A percentile compares a stretch with the other conserved stretches of the same genome.
Conservation (phyloP, 495 filamentous ascomycete species). For the Halenospora varia region DNA sequence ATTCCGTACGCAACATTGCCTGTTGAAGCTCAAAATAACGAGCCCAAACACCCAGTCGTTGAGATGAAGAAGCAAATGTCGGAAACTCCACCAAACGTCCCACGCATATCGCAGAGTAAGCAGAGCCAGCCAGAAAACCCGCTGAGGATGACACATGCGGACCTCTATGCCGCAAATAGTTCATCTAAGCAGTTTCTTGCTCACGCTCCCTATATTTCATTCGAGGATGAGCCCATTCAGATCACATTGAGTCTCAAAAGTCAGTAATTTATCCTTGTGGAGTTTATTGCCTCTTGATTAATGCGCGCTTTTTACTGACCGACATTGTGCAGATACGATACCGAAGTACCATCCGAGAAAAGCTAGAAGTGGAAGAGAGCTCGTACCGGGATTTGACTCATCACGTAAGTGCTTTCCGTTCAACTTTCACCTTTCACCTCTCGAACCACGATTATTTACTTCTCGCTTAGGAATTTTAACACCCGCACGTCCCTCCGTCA, state of each 20-base stretch:
- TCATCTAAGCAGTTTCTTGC: constrained; percentile 11
- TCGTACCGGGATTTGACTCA: constrained; percentile 19
- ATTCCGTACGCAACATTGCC: constrained; percentile 9
- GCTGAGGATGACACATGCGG: constrained; percentile 15
- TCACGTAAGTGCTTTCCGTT: constrained; percentile 17
- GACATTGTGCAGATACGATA: constrained; percentile 5
- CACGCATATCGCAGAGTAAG: not conserved
- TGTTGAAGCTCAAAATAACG: not conserved
- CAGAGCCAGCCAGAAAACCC: not conserved
- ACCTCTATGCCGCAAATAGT: constrained; percentile 2
- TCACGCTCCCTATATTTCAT: constrained; percentile 14
- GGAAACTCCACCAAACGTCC: not conserved
- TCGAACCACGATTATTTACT: not conserved
- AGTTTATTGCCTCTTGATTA: not conserved
- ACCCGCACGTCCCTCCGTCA: constrained; percentile 6
- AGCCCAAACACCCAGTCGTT: not conserved
- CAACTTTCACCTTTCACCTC: not conserved
- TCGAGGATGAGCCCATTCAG: constrained; percentile 13
- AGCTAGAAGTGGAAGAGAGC: constrained; percentile 16
- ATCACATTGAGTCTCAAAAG: constrained; percentile 17
- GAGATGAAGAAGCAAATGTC: constrained; percentile 1
- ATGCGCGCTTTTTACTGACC: not conserved
- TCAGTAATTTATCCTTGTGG: constrained; percentile 3
- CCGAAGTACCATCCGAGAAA: constrained; percentile 22
- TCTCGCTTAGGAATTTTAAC: constrained; percentile 9